Base-by-base conservation (phyloP, 805 yeast species). In the Maudiozyma pseudohumilis region DNA sequence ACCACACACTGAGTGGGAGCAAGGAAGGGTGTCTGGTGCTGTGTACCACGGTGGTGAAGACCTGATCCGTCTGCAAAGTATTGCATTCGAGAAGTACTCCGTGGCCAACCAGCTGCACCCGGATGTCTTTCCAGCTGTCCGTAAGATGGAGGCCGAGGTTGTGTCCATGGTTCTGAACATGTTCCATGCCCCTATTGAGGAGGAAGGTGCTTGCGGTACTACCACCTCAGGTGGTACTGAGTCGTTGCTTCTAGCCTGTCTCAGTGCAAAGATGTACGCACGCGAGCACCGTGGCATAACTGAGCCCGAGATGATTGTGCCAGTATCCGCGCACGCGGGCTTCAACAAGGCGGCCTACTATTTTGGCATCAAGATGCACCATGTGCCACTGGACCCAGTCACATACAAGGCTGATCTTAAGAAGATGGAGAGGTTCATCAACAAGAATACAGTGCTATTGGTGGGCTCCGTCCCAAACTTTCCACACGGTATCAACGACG, bases 381-480 rank as follows among this genome's bases (percentile, higher is more conserved):
- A 85, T 49, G 95, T 81, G 7, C 87, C 80, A 21, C 48, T 89
- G 31, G 88, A 80, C 50, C 75, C 80, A 1, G 60, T 53, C 13
- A 74, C 86, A 7, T 82, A 58, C 57, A 65, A 80, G 53, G 96
- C 81, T 8, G 79, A 87, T 48, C 50, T 79, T 18, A 54, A 55
- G 1, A 74, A 75, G 37, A 85, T 84, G 34, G 68, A 69, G 46
- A 64, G 74, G 19, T 67, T 82, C 34, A 77, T 92, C 44, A 86
- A 81, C 49, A 55, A 63, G 2, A 87, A 88, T 59, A 92, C 98
- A 0, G 82, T 86, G 4, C 64, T 89, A 33, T 62, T 89, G 18
- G 84, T 77, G 6, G 97, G 97, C 1, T 88, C 97, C 1, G 96
- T 96, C 6, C 97, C 98, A 28, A 89, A 89, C 64, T 89, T 79